phyloP scores from a whole-genome alignment of 768 basidiomycete species.

The Dendrothele bispora region DNA sequence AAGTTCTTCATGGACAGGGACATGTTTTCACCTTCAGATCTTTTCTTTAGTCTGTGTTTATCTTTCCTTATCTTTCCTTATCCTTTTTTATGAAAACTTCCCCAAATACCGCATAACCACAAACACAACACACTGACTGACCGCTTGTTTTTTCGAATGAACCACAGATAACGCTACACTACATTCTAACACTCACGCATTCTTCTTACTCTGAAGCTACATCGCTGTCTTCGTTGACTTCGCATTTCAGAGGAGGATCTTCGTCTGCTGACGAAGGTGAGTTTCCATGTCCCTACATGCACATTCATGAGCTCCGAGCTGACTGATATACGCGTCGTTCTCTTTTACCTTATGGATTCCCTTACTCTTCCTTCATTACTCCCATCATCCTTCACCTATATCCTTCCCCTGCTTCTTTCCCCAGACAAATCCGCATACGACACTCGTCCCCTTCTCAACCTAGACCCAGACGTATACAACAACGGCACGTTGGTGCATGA shows the following conservation, averaged over 20 bases:
- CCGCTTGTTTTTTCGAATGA: not conserved
- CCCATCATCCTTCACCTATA: not conserved
- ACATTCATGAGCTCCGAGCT: too few relatives aligned
- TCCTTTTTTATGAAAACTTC: too few relatives aligned
- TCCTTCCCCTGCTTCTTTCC: not conserved
- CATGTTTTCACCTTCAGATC: too few relatives aligned
- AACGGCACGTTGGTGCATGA: not conserved
- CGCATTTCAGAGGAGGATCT: conserved; percentile 19
- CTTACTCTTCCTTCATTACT: too few relatives aligned
- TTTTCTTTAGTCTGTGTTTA: too few relatives aligned
- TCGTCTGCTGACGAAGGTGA: conserved; percentile 31
- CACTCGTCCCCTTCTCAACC: not conserved
- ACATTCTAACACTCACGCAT: conserved; percentile 43
- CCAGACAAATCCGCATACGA: not conserved
- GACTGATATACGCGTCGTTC: too few relatives aligned
- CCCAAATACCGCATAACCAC: not conserved
- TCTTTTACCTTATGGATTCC: too few relatives aligned
- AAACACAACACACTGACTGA: too few relatives aligned
- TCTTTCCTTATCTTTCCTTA: too few relatives aligned
- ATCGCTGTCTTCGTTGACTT: conserved; percentile 33
- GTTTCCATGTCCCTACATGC: too few relatives aligned
- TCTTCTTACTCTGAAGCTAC: conserved; percentile 44
- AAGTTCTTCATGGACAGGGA: too few relatives aligned
- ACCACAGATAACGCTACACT: conserved; percentile 37
- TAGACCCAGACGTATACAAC: not conserved